Base-by-base conservation (phyloP, 345 rosid genomes). In the Cardamine resedifolia region DNA sequence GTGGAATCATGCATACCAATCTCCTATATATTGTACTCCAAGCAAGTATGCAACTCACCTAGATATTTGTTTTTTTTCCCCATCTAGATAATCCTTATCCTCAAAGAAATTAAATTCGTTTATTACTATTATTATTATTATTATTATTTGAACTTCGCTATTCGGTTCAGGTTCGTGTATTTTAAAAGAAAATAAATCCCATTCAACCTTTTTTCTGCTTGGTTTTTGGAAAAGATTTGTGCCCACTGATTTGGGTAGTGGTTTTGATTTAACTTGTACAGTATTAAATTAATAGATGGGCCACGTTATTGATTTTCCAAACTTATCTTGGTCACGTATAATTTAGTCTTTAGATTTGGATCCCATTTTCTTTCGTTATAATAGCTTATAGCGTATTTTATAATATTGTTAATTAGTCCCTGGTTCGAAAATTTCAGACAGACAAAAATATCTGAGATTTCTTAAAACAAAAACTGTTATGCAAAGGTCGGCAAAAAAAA, bases 211-310 rank as follows among this genome's bases (percentile, higher is more conserved):
- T 10, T 11, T 36, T 45, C 7, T n/a, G 15, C 6, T 43, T 41
- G 6, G 10, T 15, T 11, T 64, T 15, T 56, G 23, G 59, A 44
- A 55, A 56, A 24, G 34, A 38, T 41, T 1, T 41, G 5, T 50
- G 64, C 78, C 78, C 73, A 75, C 30, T 30, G 78, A 51, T 59
- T 66, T 57, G 14, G 38, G 59, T 66, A 20, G 60, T 50, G 50
- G 77, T 2, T 47, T 66, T 58, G 12, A 45, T 47, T 57, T 45
- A 18, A 56, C 2, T n/a, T n/a, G n/a, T n/a, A n/a, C n/a, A n/a
- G n/a, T 36, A 47, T 36, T 73, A 26, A 10, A 11, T 34, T 0
- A 16, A 20, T 5, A 26, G 14, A 15, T 15, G 4, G 5, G 18
- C n/a, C 18, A 27, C 31, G 52, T 12, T 39, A 49, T 36, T 47